phyloP scores from a whole-genome alignment of 805 yeast species.

The Priceomyces medius region DNA sequence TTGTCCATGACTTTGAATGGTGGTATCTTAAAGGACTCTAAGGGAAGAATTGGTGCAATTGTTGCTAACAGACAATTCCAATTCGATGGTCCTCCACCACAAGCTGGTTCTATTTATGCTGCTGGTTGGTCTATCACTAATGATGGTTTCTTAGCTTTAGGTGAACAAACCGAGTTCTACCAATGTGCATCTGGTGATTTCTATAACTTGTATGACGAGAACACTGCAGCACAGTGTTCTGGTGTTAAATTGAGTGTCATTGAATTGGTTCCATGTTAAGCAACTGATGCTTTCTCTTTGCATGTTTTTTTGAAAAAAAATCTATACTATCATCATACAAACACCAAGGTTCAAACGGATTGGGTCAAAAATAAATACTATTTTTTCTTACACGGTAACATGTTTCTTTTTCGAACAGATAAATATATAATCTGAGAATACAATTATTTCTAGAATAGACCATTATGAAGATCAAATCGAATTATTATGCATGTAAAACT shows the following conservation, averaged over 20 bases:
- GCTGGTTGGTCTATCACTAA: slow-evolving; percentile 57
- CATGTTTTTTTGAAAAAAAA: slow-evolving; percentile 1
- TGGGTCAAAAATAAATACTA: too few relatives aligned
- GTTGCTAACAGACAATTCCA: slow-evolving; percentile 68
- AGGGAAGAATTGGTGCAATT: slow-evolving; percentile 45
- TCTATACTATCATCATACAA: too few relatives aligned
- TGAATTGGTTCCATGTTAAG: slow-evolving; percentile 55
- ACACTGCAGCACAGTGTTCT: slow-evolving; percentile 58
- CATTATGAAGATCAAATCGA: too few relatives aligned
- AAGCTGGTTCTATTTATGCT: slow-evolving; percentile 69
- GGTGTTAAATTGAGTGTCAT: slow-evolving; percentile 61
- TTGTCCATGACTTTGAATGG: slow-evolving; percentile 20
- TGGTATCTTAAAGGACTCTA: slow-evolving; percentile 32
- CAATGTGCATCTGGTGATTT: slow-evolving; percentile 75
- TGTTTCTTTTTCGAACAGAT: too few relatives aligned
- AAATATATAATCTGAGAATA: too few relatives aligned
- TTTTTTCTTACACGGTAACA: too few relatives aligned
- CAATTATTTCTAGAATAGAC: too few relatives aligned
- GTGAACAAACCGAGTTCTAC: slow-evolving; percentile 60
- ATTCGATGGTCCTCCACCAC: slow-evolving; percentile 81
- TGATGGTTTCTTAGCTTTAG: slow-evolving; percentile 52
- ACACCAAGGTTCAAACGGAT: slow-evolving; percentile 2
- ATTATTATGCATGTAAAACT: too few relatives aligned
- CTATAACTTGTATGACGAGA: slow-evolving; percentile 73
- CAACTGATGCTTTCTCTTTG: neutral